Evolutionary conservation across 129 eudicot species (phyloP).

Genomic region (Arctium lappa): DNA sequence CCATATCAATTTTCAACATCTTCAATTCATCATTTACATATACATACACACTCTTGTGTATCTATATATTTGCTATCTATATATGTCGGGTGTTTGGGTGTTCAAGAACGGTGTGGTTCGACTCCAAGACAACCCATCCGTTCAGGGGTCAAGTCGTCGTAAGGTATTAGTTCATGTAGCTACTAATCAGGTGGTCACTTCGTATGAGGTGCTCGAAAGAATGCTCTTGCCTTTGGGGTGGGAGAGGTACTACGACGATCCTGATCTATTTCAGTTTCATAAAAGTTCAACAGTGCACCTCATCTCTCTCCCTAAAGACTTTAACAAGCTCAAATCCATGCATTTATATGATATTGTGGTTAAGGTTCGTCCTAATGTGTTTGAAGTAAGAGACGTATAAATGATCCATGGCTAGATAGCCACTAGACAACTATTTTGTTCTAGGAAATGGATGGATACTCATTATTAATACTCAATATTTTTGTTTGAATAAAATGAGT

Average conservation of each 20-base stretch:
- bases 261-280: conserved; percentile 73
- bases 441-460: not conserved
- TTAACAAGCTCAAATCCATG: conserved; percentile 38
- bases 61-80: conserved; percentile 20
- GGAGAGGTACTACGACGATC: conserved; percentile 79
- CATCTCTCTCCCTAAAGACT: conserved; percentile 74
- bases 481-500: not conserved
- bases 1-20: not conserved
- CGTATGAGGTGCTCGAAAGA: conserved; percentile 44
- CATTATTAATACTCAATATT: not conserved
- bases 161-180: conserved; percentile 62
- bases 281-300: conserved; percentile 68
- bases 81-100: conserved; percentile 95
- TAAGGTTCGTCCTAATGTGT: conserved; percentile 62
- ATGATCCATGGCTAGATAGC: not conserved
- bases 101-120: conserved; percentile 82
- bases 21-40: not conserved
- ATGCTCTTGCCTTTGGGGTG: conserved; percentile 56
- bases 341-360: conserved; percentile 88
- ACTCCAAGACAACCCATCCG: conserved; percentile 63
- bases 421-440: not conserved
- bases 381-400: conserved; percentile 60
- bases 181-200: conserved; percentile 54
- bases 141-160: conserved; percentile 31
- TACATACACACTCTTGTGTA: not conserved